Evolutionary conservation across 2,329 filamentous ascomycete genomes (phyloP).

Genomic region (Exophiala oligosperma): DNA sequence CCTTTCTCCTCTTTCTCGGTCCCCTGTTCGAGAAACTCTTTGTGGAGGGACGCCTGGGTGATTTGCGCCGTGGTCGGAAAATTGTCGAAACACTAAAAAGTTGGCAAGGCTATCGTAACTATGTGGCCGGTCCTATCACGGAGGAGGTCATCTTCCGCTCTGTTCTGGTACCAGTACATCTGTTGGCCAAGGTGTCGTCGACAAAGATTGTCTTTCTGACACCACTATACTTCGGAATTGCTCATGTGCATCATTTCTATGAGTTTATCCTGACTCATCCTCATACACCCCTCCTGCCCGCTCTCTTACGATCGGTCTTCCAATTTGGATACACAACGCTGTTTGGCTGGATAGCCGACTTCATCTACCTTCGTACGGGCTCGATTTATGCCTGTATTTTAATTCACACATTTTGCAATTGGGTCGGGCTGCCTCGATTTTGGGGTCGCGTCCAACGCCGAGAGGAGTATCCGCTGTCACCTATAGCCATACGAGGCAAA

Average conservation of each 20-base stretch:
- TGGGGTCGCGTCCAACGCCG: conserved; percentile 71
- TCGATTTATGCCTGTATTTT: conserved; percentile 73
- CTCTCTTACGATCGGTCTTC: conserved; percentile 71
- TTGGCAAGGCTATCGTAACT: conserved; percentile 84
- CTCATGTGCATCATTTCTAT: conserved; percentile 94
- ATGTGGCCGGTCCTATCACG: conserved; percentile 81
- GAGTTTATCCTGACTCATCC: conserved; percentile 85
- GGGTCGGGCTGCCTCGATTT: conserved; percentile 81
- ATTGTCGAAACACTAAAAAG: conserved; percentile 64
- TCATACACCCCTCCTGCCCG: conserved; percentile 61
- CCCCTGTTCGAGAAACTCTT: conserved; percentile 79
- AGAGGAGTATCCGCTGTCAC: conserved; percentile 33
- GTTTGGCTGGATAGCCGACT: conserved; percentile 91
- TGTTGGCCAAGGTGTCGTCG: conserved; percentile 64
- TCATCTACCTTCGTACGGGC: conserved; percentile 81
- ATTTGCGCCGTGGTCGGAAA: conserved; percentile 59
- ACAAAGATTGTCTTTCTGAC: conserved; percentile 71
- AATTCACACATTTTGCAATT: conserved; percentile 89
- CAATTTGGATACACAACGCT: conserved; percentile 89
- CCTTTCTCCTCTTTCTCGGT: conserved; percentile 75
- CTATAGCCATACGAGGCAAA: conserved; percentile 38
- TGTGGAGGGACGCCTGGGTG: conserved; percentile 59
- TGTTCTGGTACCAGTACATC: conserved; percentile 76
- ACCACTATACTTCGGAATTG: conserved; percentile 87
- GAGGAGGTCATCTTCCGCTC: conserved; percentile 95